Base-by-base conservation (phyloP, 257 asterid genomes). In the Cinchona pubescens region DNA sequence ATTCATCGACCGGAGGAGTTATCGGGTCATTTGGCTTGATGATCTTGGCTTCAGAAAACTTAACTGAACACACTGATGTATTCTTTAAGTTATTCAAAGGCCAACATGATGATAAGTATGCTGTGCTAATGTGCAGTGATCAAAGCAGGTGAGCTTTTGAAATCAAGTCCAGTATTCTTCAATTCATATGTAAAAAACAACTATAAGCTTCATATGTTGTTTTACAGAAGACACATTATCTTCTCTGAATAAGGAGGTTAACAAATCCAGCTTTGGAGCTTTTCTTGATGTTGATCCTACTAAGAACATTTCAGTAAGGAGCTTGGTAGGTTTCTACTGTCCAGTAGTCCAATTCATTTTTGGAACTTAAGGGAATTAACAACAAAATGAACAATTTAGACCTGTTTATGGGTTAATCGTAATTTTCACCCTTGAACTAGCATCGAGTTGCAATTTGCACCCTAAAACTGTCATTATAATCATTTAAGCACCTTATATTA, bases 11-110 rank as follows among this genome's bases (percentile, higher is more conserved):
- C 1, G 46, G 67, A 60, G 85, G 87, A 61, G 71, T 67, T 53
- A 38, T 83, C 12, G 87, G 87, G 12, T 85, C 85, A 18, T 83
- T 83, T 62, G 87, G 87, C 59, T 66, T 83, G 55, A 30, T 81
- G 58, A 79, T 74, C 29, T 70, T 83, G 62, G 81, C 85, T 74
- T 83, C 87, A n/a, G 21, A 63, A 42, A 59, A 81, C 79, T 75
- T 83, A 38, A 82, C 78, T 4, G 87, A 80, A 56, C 56, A 51
- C 48, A 83, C 87, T 42, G 80, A 83, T 5, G 38, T 83, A 35
- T 83, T 75, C 78, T 80, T 83, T 3, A 34, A 74, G 75, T 13
- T 83, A 67, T 81, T 59, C 64, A 78, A 78, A 66, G 42, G 29
- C 21, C 7, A n/a, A n/a, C 60, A 53, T 21, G 71, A 55, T 0